A percentile compares a stretch with the other conserved stretches of the same genome.
These are phyloP conservation scores for Sarocladium oryzae DNA, from an alignment of 2,329 filamentous ascomycete genomes.

Conservation along the genomic window DNA sequence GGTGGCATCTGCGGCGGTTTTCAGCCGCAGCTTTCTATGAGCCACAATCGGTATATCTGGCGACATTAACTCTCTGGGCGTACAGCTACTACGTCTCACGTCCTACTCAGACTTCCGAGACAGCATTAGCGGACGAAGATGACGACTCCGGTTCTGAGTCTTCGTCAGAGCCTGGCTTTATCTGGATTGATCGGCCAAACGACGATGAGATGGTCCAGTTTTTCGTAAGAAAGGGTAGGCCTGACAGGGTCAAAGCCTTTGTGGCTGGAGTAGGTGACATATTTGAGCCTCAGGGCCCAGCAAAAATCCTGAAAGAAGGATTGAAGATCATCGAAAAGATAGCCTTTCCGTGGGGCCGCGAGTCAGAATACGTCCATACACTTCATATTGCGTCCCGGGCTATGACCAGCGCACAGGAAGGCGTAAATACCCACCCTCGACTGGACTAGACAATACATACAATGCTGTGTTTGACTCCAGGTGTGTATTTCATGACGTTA, in stretches of 20 bases:
- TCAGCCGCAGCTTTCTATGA: conserved; percentile 33
- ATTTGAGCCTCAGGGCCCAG: conserved; percentile 17
- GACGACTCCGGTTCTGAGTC: conserved; percentile 9
- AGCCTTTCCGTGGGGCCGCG: conserved; percentile 15
- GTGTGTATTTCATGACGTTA: too few species aligned
- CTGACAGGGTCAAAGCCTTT: conserved; percentile 37
- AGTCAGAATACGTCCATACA: background rate
- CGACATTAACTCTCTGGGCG: conserved; percentile 33
- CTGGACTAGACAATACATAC: too few species aligned
- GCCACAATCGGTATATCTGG: conserved; percentile 29
- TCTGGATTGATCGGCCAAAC: conserved; percentile 47
- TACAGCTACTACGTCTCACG: conserved; percentile 23
- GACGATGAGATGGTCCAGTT: conserved; percentile 53
- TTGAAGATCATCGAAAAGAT: conserved; percentile 15
- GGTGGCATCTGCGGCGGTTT: conserved; percentile 40
- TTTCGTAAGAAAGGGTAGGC: conserved; percentile 41
- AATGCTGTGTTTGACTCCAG: too few species aligned
- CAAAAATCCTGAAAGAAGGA: conserved; percentile 17
- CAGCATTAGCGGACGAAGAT: background rate
- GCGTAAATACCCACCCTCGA: too few species aligned
- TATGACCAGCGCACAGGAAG: background rate
- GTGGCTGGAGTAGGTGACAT: conserved; percentile 48
- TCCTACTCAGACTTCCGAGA: background rate
- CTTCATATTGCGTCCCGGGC: background rate
- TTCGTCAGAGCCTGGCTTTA: conserved; percentile 29